Base-by-base conservation (phyloP, 1,284 basidiomycete genomes). In the Apiotrichum sp. region DNA sequence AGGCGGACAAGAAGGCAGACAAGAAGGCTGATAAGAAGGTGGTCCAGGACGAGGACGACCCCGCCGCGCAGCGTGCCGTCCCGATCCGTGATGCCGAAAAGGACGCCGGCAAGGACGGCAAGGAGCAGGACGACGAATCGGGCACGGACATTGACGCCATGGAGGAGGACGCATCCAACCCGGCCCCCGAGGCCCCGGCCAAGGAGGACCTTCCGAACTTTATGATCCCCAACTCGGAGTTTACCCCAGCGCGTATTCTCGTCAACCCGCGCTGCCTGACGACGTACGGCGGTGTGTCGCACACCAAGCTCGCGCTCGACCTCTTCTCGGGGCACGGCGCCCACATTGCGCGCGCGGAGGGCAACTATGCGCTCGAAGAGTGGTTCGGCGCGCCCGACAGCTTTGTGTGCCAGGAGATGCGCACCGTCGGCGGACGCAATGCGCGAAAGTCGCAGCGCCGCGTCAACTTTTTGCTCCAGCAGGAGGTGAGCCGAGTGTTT, bases 331-430 rank as follows among this genome's bases (percentile, higher is more conserved):
- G 86, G 36, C 81, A 84, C 13, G 66, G 68, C 39, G 70, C 69
- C 45, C 65, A 71, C 72, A 47, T 79, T 56, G 9, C 10, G 31
- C 22, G 22, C 22, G 46, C 55, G 22, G 54, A 62, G 52, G 74
- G 84, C 51, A 89, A 87, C 71, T 93, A 95, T 72, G 81, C 88
- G 1, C 74, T 96, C 56, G 89, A 93, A 52, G 89, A 93, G 71
- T 96, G 92, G 91, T 86, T 89, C 57, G 88, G 89, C 33, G 90
- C 93, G 3, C 93, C 93, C 0, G 90, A 93, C 73, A 89, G 86
- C 62, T 97, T 95, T 77, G 91, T 96, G 4, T 97, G 93, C 71
- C 93, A 96, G 77, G 93, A 97, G 73, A 93, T 96, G 80, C 88
- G 88, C 68, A 86, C 86, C 77, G 90, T 88, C 0, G 89, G 90